These are phyloP conservation scores for Pseudonitzschia delicatissima DNA, from an alignment of 108 stramenopile genomes.

Conservation along the genomic window DNA sequence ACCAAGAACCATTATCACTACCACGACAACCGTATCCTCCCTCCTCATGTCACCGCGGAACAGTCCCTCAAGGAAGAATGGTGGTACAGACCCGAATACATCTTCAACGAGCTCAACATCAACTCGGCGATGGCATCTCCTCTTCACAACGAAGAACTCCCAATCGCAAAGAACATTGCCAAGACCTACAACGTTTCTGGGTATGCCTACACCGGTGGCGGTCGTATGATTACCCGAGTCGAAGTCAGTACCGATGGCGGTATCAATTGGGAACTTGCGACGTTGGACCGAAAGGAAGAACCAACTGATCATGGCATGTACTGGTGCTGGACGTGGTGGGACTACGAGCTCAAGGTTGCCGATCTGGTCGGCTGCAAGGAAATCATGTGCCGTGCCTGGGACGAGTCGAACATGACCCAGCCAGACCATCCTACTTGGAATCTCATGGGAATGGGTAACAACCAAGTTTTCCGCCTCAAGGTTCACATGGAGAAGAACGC, in stretches of 20 bases:
- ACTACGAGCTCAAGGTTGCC: constrained; percentile 61
- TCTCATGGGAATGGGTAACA: constrained; percentile 99
- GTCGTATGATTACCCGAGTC: constrained; percentile 86
- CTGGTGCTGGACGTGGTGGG: constrained; percentile 94
- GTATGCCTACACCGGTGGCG: constrained; percentile 96
- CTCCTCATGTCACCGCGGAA: constrained; percentile 92
- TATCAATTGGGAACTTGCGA: constrained; percentile 75
- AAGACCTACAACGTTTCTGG: constrained; percentile 82
- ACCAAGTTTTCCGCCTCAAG: constrained; percentile 92
- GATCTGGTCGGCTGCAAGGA: constrained; percentile 86
- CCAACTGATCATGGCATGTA: constrained; percentile 89
- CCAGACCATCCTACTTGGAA: constrained; percentile 94
- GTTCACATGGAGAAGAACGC: constrained; percentile 74
- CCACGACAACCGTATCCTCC: constrained; percentile 97
- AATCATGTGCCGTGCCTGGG: constrained; percentile 94
- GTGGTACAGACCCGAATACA: constrained; percentile 98
- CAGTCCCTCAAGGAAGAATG: constrained; percentile 86
- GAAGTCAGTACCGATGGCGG: constrained; percentile 92
- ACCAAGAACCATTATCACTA: constrained; percentile 97
- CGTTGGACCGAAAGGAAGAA: constrained; percentile 69
- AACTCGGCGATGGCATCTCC: constrained; percentile 93
- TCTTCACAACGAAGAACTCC: constrained; percentile 88
- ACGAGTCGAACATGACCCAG: constrained; percentile 90
- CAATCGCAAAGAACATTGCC: constrained; percentile 60
- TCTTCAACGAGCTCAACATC: constrained; percentile 99